These are phyloP conservation scores for Venturia aucupariae DNA, from an alignment of 2,329 filamentous ascomycete genomes.

Conservation along the genomic window DNA sequence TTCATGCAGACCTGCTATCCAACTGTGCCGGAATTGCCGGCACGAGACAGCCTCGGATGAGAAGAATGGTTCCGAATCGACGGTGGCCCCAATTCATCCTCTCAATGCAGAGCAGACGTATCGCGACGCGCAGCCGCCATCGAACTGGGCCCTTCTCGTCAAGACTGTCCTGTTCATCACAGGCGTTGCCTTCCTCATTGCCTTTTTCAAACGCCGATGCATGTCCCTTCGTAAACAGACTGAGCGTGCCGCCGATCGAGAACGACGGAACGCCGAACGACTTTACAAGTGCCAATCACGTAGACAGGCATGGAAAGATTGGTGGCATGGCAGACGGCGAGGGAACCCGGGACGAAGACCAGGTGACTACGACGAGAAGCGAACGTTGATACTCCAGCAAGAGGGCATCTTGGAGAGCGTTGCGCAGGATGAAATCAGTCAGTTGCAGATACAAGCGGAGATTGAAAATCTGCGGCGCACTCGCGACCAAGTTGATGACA, in stretches of 20 bases:
- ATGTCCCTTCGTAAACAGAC: conserved; percentile 37
- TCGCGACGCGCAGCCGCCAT: conserved; percentile 18
- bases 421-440: conserved; percentile 41
- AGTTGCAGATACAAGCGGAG: conserved; percentile 41
- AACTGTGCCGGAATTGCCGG: conserved; percentile 1
- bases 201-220: conserved; percentile 38
- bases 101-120: conserved; percentile 5
- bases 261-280: conserved; percentile 39
- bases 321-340: conserved; percentile 35
- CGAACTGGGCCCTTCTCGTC: conserved; percentile 31
- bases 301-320: conserved; percentile 40
- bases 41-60: conserved; percentile 1
- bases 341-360: conserved; percentile 25
- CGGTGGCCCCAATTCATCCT: neutral
- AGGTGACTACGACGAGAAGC: conserved; percentile 43
- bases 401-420: conserved; percentile 37
- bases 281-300: conserved; percentile 44
- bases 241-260: conserved; percentile 43
- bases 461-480: conserved; percentile 44
- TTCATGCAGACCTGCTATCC: neutral
- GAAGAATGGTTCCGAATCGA: neutral
- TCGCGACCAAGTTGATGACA: conserved; percentile 42
- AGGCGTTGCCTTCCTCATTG: conserved; percentile 36
- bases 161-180: conserved; percentile 36
- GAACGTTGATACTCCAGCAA: conserved; percentile 37